Conservation (phyloP, 2,329 filamentous ascomycete species). For the Dactylellina parvicollis region DNA sequence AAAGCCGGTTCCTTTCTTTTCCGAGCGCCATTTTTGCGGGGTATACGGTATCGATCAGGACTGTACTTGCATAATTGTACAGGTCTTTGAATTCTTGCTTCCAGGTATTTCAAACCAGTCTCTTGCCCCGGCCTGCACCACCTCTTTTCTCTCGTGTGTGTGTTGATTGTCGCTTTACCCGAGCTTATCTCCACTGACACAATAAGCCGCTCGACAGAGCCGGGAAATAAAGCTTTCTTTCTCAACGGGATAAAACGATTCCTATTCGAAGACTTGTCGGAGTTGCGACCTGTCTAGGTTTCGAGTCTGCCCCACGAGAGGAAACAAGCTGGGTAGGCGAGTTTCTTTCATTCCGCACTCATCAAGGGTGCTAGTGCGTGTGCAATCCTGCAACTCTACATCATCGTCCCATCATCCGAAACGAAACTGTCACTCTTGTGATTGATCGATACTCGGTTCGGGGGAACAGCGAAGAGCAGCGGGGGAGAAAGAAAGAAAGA, state of each 20-base stretch:
- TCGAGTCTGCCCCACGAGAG: constrained; percentile 22
- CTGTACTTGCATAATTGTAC: constrained; percentile 12
- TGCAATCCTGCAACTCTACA: constrained; percentile 49
- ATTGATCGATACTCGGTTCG: constrained; percentile 53
- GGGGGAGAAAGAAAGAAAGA: constrained; percentile 18
- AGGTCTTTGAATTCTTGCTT: constrained; percentile 4
- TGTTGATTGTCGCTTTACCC: constrained; percentile 41
- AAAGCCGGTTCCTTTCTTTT: constrained; percentile 9
- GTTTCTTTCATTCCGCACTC: constrained; percentile 36
- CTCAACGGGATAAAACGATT: constrained; percentile 9
- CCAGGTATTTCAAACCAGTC: constrained; percentile 11
- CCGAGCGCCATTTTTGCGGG: constrained; percentile 20
- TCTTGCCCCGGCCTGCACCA: constrained; percentile 8
- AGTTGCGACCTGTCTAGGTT: constrained; percentile 32
- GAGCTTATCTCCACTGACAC: constrained; percentile 40
- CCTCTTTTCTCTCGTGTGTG: constrained; percentile 1
- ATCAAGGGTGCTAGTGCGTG: constrained; percentile 21
- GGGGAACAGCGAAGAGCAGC: constrained; percentile 52
- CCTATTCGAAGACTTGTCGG: constrained; percentile 22
- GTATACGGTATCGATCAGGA: constrained; percentile 8
- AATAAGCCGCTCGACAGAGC: constrained; percentile 26
- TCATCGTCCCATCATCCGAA: constrained; percentile 54
- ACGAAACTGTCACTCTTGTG: constrained; percentile 52
- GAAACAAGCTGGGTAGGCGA: constrained; percentile 30
- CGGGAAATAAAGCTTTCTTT: constrained; percentile 25